Base-by-base conservation (phyloP, 768 basidiomycete genomes). In the Russula griseocarnosa region DNA sequence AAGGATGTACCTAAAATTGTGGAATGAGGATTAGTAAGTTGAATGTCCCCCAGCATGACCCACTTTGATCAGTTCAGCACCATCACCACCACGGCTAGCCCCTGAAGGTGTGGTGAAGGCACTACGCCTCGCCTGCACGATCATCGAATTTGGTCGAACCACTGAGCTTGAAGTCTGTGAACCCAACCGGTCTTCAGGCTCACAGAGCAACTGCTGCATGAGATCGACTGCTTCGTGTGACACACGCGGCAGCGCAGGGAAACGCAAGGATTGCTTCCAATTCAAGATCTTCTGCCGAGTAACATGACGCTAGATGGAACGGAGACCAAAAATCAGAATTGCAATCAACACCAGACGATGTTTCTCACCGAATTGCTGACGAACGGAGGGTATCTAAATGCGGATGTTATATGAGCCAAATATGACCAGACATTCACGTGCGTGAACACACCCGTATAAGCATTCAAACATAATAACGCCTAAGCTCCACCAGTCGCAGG, bases 401-500 rank as follows among this genome's bases (percentile, higher is more conserved):
- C 26, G 44, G 40, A 57, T 32, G 38, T 36, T 14, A 55, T 55
- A 58, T 59, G 47, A 66, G 52, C 59, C 62, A 40, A 67, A 53
- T 59, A 32, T 42, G 51, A 59, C 28, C 63, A 68, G 61, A 24
- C 18, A 58, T 34, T 30, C 24, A 40, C 28, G n/a, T n/a, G 22
- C 34, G 52, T 40, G 53, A 57, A 79, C 86, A 67, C 73, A 92
- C 89, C 90, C 92, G 71, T 94, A 95, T 74, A 97, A 79, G 73
- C 92, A 94, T 75, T 98, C 94, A 71, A 88, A 98, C 86, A 94
- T 91, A 73, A 99, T 98, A 60, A 97, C 90, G 14, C 94, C 95
- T 52, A 98, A 82, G 76, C 90, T 93, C 96, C 96, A 99, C 94
- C 94, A 98, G 73, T 98, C 96, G 73, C 94, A 96, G 40, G 88